Evolutionary conservation across 805 yeast species (phyloP).

Genomic region (Yarrowia alimentaria): DNA sequence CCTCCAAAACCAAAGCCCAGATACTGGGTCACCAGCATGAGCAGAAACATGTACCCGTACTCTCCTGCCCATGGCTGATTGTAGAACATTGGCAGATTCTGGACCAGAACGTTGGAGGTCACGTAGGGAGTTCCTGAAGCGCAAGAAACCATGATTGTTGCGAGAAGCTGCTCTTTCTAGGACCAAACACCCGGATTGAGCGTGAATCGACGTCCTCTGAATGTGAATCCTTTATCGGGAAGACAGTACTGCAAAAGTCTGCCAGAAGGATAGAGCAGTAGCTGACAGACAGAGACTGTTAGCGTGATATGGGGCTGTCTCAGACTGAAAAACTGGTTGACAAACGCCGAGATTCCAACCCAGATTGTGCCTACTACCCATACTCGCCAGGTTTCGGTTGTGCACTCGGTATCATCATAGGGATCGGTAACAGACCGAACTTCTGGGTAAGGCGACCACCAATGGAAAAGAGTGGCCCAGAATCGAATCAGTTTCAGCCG

Average conservation of each 20-base stretch:
- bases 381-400: slow-evolving; percentile 50
- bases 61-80: slow-evolving; percentile 29
- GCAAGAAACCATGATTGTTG: no score
- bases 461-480: not conserved
- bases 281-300: slow-evolving; percentile 52
- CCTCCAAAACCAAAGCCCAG: slow-evolving; percentile 55
- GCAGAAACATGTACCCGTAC: no score
- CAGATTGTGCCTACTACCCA: slow-evolving; percentile 41
- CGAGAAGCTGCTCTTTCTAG: no score
- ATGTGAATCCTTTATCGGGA: slow-evolving; percentile 39
- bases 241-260: slow-evolving; percentile 25
- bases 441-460: slow-evolving; percentile 58
- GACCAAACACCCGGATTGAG: no score
- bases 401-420: slow-evolving; percentile 46
- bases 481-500: no score
- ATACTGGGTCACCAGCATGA: slow-evolving; percentile 51
- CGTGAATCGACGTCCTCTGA: slow-evolving; percentile 36
- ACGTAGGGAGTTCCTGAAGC: no score
- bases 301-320: slow-evolving; percentile 52
- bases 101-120: slow-evolving; percentile 19
- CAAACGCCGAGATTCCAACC: slow-evolving; percentile 32
- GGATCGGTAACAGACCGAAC: slow-evolving; percentile 60
- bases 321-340: slow-evolving; percentile 46
- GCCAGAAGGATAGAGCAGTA: slow-evolving; percentile 60
- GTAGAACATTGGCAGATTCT: slow-evolving; percentile 14